Percentiles rank a stretch among this genome's conserved stretches.
Evolutionary conservation across 208 protist species (phyloP).

Genomic region (Trichomonas vaginalis): DNA sequence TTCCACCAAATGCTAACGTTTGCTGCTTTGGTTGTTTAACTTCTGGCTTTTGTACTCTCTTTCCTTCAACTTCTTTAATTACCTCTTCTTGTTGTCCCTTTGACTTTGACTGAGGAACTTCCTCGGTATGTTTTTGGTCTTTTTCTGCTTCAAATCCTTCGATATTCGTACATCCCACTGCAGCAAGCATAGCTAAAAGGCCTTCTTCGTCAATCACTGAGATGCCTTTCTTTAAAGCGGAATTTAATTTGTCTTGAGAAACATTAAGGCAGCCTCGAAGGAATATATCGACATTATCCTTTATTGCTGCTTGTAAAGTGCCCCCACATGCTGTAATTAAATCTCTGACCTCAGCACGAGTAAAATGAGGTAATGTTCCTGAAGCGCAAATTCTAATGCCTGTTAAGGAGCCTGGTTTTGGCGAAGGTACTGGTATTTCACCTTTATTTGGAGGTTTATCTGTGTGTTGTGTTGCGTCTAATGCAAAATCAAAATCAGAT

Average conservation of each 20-base stretch:
- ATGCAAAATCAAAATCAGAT: neutral
- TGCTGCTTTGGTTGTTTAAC: neutral
- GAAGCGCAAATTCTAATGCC: neutral
- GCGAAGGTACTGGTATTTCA: neutral
- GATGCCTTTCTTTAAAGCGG: neutral
- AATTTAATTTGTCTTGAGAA: neutral
- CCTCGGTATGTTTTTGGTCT: neutral
- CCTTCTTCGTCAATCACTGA: conserved; percentile 21
- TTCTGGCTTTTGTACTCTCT: neutral
- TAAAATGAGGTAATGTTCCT: neutral
- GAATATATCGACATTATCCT: neutral
- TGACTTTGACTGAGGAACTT: neutral
- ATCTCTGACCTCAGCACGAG: neutral
- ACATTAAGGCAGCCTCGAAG: neutral
- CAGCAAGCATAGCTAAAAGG: neutral
- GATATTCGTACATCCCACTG: neutral
- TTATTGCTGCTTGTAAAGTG: neutral
- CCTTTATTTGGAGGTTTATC: neutral
- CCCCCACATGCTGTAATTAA: neutral
- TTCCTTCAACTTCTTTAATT: neutral
- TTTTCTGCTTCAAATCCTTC: neutral
- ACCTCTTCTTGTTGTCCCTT: neutral
- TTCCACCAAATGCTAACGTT: neutral
- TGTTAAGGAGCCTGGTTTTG: neutral
- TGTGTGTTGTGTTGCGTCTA: neutral